These are phyloP conservation scores for Pascua sp. DNA, from an alignment of 1,284 basidiomycete genomes.

Conservation along the genomic window DNA sequence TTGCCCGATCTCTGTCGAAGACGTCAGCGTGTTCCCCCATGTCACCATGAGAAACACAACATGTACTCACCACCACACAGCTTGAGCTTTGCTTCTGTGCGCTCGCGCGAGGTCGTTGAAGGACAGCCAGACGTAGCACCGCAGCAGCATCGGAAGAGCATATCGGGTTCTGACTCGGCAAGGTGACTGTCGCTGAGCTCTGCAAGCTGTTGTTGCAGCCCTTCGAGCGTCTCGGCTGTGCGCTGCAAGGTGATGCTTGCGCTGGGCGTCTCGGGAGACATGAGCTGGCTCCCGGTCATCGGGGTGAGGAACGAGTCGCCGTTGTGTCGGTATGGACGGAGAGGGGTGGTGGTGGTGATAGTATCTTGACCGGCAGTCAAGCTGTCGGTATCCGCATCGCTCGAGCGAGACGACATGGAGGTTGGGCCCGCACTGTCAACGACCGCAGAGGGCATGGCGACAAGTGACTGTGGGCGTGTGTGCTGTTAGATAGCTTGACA, in stretches of 20 bases:
- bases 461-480: no score
- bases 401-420: no score
- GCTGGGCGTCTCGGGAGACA: constrained; percentile 27
- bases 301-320: neutral
- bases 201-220: constrained; percentile 33
- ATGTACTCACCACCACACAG: constrained; percentile 70
- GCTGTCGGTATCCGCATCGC: no score
- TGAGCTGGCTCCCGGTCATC: neutral
- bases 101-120: constrained; percentile 60
- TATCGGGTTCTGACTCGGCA: constrained; percentile 13
- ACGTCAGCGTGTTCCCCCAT: constrained; percentile 3
- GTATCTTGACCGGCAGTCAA: no score
- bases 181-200: constrained; percentile 24
- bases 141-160: constrained; percentile 27
- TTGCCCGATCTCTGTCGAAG: constrained; percentile 74
- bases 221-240: constrained; percentile 41
- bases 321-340: neutral
- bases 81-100: constrained; percentile 69
- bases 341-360: no score
- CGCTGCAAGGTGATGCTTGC: constrained; percentile 31
- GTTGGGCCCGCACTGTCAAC: no score
- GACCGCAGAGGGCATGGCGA: no score
- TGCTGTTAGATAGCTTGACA: no score
- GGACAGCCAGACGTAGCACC: constrained; percentile 19
- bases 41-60: neutral